These are phyloP conservation scores for Emmonsiellopsis sp. DNA, from an alignment of 2,329 filamentous ascomycete genomes.

Conservation along the genomic window DNA sequence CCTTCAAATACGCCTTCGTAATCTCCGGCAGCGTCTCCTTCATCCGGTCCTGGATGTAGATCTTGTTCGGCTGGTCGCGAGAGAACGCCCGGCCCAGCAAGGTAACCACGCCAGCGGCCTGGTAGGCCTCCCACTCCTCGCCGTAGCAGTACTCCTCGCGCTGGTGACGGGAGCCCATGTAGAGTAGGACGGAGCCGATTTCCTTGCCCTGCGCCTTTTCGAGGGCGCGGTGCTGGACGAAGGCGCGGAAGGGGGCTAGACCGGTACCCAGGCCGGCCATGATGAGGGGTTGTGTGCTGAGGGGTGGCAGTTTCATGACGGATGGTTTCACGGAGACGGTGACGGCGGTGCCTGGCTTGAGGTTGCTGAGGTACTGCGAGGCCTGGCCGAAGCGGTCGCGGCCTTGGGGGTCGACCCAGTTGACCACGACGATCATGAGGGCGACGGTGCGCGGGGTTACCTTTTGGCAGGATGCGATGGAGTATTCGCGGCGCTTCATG, in stretches of 20 bases:
- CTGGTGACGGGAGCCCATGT: constrained; percentile 95
- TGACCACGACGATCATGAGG: constrained; percentile 93
- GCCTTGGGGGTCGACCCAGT: constrained; percentile 83
- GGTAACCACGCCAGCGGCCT: constrained; percentile 90
- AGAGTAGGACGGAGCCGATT: constrained; percentile 85
- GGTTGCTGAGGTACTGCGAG: constrained; percentile 73
- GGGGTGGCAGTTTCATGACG: constrained; percentile 93
- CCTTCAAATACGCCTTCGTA: constrained; percentile 71
- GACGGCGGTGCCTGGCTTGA: constrained; percentile 68
- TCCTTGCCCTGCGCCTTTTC: constrained; percentile 96
- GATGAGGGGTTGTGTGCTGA: constrained; percentile 85
- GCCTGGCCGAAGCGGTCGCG: constrained; percentile 88
- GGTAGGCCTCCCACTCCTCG: constrained; percentile 98
- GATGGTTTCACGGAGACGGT: constrained; percentile 95
- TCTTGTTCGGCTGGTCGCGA: constrained; percentile 94
- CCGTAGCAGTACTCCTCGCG: constrained; percentile 98
- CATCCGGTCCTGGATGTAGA: constrained; percentile 99
- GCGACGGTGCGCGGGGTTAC: constrained; percentile 84
- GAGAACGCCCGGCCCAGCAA: constrained; percentile 90
- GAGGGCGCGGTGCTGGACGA: constrained; percentile 95
- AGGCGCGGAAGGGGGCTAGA: constrained; percentile 96
- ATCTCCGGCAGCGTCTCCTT: constrained; percentile 76
- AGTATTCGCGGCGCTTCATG: constrained; percentile 95
- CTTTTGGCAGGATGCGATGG: constrained; percentile 94
- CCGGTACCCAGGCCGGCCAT: constrained; percentile 99